Evolutionary conservation across 768 basidiomycete genomes (phyloP).

Genomic region (Boletus eberwhitei): DNA sequence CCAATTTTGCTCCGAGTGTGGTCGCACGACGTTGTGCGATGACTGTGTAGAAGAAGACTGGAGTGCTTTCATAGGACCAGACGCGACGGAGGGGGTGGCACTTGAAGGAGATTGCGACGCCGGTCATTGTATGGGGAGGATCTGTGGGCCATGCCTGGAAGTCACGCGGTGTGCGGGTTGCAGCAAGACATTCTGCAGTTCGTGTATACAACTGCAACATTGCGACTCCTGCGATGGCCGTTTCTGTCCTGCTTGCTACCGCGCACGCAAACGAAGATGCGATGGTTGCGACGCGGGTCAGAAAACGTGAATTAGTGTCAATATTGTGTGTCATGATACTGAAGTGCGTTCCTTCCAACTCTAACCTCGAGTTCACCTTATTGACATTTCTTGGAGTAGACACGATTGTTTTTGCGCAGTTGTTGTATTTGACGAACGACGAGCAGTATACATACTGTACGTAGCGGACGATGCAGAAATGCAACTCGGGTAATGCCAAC

Average conservation of each 20-base stretch:
- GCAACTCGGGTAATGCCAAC: background rate
- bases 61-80: background rate
- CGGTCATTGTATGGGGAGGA: constrained; percentile 1
- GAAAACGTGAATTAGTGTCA: background rate
- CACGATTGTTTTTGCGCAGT: background rate
- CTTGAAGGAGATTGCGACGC: constrained; percentile 1
- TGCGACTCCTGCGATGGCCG: constrained; percentile 6
- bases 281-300: background rate
- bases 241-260: constrained; percentile 9
- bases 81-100: constrained; percentile 10
- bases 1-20: constrained; percentile 17
- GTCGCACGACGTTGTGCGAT: constrained; percentile 20
- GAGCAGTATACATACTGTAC: background rate
- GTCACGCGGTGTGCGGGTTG: constrained; percentile 14
- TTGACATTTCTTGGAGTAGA: background rate
- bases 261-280: background rate
- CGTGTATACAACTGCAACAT: constrained; percentile 3
- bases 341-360: background rate
- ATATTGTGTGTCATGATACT: background rate
- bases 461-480: background rate
- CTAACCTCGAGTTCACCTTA: background rate
- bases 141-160: constrained; percentile 14
- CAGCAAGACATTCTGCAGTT: constrained; percentile 8
- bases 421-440: background rate
- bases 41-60: constrained; percentile 27